Evolutionary conservation across 331 rosid species (phyloP).

Genomic region (Stylosanthes scabra): DNA sequence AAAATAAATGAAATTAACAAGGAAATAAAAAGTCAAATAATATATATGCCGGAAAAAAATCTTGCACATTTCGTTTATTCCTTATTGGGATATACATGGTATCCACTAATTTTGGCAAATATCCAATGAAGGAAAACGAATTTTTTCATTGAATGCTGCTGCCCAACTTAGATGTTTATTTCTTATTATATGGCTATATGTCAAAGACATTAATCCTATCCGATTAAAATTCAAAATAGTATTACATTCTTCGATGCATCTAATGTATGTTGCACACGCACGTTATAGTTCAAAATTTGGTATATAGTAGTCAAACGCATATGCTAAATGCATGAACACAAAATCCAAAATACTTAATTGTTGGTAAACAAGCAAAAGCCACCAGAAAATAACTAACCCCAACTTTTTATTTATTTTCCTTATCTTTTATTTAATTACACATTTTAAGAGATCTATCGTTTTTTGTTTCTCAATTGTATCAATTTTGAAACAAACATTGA

Average conservation of each 20-base stretch:
- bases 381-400: slow-evolving; percentile 42
- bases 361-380: slow-evolving; percentile 64
- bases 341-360: slow-evolving; percentile 6
- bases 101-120: not conserved
- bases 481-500: not conserved
- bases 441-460: no score
- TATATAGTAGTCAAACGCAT: not conserved
- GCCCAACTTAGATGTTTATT: not conserved
- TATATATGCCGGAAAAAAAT: not conserved
- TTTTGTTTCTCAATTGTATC: no score
- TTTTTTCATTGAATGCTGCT: not conserved
- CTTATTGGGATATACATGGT: not conserved
- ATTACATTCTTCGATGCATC: no score
- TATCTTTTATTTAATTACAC: not conserved
- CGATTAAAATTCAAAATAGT: not conserved
- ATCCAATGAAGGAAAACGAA: not conserved
- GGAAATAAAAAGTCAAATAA: slow-evolving; percentile 2
- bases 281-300: not conserved
- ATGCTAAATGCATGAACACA: not conserved
- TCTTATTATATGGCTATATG: not conserved
- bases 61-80: not conserved
- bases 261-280: not conserved
- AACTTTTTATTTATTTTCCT: slow-evolving; percentile 13
- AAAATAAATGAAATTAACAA: not conserved
- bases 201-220: not conserved